Base-by-base conservation (phyloP, 306 rosid species). In the Gleditsia sinensis region DNA sequence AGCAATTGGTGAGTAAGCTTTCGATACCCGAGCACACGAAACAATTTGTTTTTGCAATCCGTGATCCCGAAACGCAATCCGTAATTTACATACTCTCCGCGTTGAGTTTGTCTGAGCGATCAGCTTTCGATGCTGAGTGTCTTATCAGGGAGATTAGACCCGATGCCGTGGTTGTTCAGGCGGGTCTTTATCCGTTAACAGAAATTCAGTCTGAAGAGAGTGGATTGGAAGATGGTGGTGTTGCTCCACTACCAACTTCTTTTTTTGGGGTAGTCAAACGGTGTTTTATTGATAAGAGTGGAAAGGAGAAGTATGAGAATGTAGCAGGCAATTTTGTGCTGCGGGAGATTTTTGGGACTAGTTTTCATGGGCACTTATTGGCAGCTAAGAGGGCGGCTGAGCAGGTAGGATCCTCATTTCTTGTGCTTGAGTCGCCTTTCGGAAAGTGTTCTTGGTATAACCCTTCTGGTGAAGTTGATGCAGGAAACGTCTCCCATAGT, bases 131-230 rank as follows among this genome's bases (percentile, higher is more conserved):
- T 61, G 92, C 87, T 0, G 55, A 72, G 42, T 75, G 78, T 36
- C 85, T 90, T 27, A 82, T 92, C 27, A 69, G 85, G 56, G 92
- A 78, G 65, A 70, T 92, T 30, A 85, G 53, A 50, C 97, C 96
- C 34, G 97, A 90, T n/a, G 94, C 89, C 7, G 96, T 92, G 43
- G 64, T 90, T 16, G 87, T 88, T 4, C 96, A 88, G 71, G 71
- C 85, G 27, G 84, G 77, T 20, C 49, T 32, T 66, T 83, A 85
- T 6, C 76, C 87, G 0, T 60, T 61, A 32, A 36, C 80, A 0
- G 83, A 77, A 68, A 69, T 84, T 67, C 86, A 72, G 5, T 69
- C 81, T 0, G 90, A 81, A 58, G 84, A 71, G 46, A 49, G 39
- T 67, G 81, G 43, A 23, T 33, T 72, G 5, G 67, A 60, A 33